A percentile compares a stretch with the other conserved stretches of the same genome.
These are phyloP conservation scores for Fomitopsis schrenkii DNA, from an alignment of 1,284 basidiomycete genomes.

Conservation along the genomic window DNA sequence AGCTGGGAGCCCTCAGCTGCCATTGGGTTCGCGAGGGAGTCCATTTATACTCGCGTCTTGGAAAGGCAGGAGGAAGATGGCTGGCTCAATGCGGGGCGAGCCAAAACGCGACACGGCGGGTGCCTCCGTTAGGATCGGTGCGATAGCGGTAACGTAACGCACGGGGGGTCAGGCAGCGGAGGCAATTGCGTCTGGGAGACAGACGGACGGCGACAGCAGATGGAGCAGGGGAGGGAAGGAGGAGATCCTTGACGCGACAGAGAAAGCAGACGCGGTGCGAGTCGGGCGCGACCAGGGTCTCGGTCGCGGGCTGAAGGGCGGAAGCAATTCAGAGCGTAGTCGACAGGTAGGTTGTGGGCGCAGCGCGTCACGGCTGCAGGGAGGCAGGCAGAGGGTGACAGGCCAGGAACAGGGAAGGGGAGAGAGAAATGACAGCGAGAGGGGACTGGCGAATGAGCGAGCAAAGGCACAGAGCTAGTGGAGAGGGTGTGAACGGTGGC, in stretches of 20 bases:
- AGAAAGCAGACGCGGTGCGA: not conserved
- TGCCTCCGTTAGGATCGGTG: not conserved
- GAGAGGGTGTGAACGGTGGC: not conserved
- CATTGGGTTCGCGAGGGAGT: not conserved
- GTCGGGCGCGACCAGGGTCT: not conserved
- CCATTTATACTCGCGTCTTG: not conserved
- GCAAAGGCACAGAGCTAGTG: not conserved
- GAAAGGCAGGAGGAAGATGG: not conserved
- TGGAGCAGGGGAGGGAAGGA: slow-evolving; percentile 4
- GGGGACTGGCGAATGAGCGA: not conserved
- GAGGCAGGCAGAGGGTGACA: not conserved
- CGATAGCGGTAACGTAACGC: not conserved
- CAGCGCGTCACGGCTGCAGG: not conserved
- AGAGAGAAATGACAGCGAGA: not conserved
- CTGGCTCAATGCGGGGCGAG: not conserved
- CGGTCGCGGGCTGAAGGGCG: not conserved
- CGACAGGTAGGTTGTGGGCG: not conserved
- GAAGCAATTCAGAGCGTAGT: not conserved
- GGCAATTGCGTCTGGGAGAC: not conserved
- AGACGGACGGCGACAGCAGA: not conserved
- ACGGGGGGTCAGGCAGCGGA: not conserved
- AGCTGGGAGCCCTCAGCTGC: not conserved
- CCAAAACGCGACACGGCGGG: not conserved
- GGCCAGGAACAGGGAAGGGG: not conserved
- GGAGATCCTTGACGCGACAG: slow-evolving; percentile 1